Evolutionary conservation across 129 eudicot genomes (phyloP), one percentile per base, ranked within the genome.

Genomic region (Flaveria brownii): DNA sequence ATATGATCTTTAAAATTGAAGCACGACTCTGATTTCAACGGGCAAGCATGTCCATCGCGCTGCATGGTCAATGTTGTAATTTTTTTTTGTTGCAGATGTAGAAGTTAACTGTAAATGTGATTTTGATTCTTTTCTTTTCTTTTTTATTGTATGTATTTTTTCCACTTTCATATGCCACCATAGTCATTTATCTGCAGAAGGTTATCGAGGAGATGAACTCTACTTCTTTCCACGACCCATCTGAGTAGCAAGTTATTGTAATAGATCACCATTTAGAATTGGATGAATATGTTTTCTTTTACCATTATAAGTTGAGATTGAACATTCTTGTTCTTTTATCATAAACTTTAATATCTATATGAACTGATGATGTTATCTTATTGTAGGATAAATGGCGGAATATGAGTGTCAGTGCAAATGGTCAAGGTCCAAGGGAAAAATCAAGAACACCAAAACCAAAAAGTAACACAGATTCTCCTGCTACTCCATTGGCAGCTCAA

Each of bases 301-400:
- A 6, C 71, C 5, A 18, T 65, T 28, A 26, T 41, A 75, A 49
- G 16, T 39, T 30, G 47, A 77, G 75, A 25, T 43, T 26, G 30
- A 2, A 5, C 28, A 28, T 59, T 12, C 30, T 3, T 71, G 30
- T 2, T 64, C 28, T 7, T 14, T 71, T 36, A 8, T 23, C 18
- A 11, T 50, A 9, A 43, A 25, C 55, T 47, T 30, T 30, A 30
- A 30, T 30, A 30, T 30, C 36, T 30, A 30, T 30, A 30, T 30
- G 3, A 5, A 11, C 4, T 63, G 74, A 65, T 11, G 17, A 12
- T 73, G 73, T 67, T 65, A 47, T 39, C 33, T 66, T 5, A 8
- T 46, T 20, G 59, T 68, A 90, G 98, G 96, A 92, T 81, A 90
- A 92, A 83, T 92, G 98, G 98, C 67, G 98, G 74, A 92, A 92